A percentile compares a stretch with the other conserved stretches of the same genome.
These are phyloP conservation scores for Cetraspora pellucida DNA, from an alignment of 192 early-diverging fungal genomes.

Conservation along the genomic window DNA sequence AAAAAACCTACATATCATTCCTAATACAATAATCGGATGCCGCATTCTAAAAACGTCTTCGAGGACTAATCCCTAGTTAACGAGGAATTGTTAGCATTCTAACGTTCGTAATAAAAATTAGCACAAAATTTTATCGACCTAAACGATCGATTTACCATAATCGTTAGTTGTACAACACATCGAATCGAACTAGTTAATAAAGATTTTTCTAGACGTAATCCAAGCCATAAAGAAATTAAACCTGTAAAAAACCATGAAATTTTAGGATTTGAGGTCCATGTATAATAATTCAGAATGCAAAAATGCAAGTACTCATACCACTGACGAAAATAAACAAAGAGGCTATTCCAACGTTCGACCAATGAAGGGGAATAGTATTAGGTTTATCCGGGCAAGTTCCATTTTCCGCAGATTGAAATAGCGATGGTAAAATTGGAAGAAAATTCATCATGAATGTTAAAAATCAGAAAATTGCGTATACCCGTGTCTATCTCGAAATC, in stretches of 20 bases:
- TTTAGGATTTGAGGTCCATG: not conserved
- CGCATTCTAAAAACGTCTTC: constrained; percentile 67
- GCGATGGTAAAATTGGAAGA: not conserved
- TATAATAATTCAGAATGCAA: not conserved
- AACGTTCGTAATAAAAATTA: not conserved
- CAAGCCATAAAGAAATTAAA: constrained; percentile 62
- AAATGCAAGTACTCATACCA: constrained; percentile 28
- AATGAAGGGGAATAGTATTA: constrained; percentile 41
- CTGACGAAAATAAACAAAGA: constrained; percentile 61
- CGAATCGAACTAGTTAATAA: constrained; percentile 70
- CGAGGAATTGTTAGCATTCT: not conserved
- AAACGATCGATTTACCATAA: constrained; percentile 57
- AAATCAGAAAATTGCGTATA: too few relatives aligned
- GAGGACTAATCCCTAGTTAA: constrained; percentile 59
- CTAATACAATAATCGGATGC: constrained; percentile 61
- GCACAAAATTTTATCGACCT: not conserved
- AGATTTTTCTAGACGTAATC: constrained; percentile 66
- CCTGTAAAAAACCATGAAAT: constrained; percentile 33
- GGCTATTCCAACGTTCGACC: constrained; percentile 63
- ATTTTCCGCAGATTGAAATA: not conserved
- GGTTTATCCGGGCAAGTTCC: constrained; percentile 28
- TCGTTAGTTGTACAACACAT: constrained; percentile 75
- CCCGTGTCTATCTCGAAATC: too few relatives aligned
- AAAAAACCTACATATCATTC: constrained; percentile 55
- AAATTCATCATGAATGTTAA: not conserved